A percentile compares a stretch with the other conserved stretches of the same genome.
These are phyloP conservation scores for Alternaria angustiovoidea DNA, from an alignment of 2,329 filamentous ascomycete genomes.

Conservation along the genomic window DNA sequence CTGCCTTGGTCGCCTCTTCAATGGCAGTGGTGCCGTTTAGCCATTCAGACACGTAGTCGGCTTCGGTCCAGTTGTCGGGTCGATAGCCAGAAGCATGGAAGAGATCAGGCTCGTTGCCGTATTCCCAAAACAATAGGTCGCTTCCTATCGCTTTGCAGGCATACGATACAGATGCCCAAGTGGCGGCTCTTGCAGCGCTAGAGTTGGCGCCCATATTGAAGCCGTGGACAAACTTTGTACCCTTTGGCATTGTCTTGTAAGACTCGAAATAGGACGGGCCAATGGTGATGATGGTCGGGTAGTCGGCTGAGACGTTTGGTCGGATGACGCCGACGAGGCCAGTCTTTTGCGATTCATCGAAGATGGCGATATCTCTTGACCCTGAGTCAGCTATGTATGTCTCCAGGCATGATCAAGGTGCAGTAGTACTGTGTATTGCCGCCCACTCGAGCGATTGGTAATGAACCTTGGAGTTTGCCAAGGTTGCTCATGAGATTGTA, in stretches of 20 bases:
- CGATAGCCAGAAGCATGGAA: constrained; percentile 62
- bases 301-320: constrained; percentile 61
- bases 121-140: constrained; percentile 65
- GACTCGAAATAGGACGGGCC: constrained; percentile 70
- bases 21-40: constrained; percentile 10
- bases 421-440: constrained; percentile 69
- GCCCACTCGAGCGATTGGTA: constrained; percentile 68
- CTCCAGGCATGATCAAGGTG: accelerated
- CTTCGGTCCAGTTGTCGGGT: constrained; percentile 62
- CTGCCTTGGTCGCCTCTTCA: background rate
- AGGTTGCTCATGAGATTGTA: constrained; percentile 67
- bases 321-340: constrained; percentile 61
- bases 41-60: constrained; percentile 45
- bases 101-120: constrained; percentile 71
- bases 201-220: constrained; percentile 67
- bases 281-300: constrained; percentile 67
- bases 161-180: constrained; percentile 63
- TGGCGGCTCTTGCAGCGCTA: constrained; percentile 47
- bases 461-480: constrained; percentile 61
- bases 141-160: constrained; percentile 65
- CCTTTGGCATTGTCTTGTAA: constrained; percentile 62
- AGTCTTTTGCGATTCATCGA: constrained; percentile 8
- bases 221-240: constrained; percentile 65
- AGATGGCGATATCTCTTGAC: background rate
- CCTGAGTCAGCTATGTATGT: no score